These are phyloP conservation scores for Eruca vesicaria DNA, from an alignment of 441 rosid species.

Conservation along the genomic window DNA sequence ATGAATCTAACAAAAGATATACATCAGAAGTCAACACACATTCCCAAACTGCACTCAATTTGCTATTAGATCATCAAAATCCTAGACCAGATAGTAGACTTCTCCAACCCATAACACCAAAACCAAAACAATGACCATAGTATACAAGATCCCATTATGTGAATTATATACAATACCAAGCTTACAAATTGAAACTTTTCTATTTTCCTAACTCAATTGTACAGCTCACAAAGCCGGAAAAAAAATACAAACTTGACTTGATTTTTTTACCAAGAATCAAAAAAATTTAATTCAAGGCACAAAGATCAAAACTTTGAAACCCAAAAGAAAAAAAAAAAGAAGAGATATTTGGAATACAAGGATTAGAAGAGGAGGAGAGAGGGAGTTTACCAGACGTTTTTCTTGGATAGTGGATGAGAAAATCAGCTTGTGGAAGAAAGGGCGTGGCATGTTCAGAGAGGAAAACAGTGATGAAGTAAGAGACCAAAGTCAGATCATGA, in stretches of 20 bases:
- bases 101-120: too few species aligned
- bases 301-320: conserved; percentile 7
- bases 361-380: not conserved
- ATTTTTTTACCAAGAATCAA: conserved; percentile 1
- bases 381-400: conserved; percentile 60
- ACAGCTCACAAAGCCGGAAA: not conserved
- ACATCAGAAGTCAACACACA: conserved; percentile 27
- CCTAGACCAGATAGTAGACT: not conserved
- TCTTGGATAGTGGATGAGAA: conserved; percentile 70
- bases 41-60: conserved; percentile 2
- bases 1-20: conserved; percentile 13
- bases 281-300: not conserved
- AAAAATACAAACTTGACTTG: conserved; percentile 7
- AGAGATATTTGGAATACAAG: not conserved
- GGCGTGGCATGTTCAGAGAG: conserved; percentile 67
- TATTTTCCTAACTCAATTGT: not conserved
- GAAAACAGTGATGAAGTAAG: conserved; percentile 25
- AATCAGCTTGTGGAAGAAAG: conserved; percentile 87
- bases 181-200: conserved; percentile 11
- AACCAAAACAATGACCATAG: too few species aligned
- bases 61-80: not conserved
- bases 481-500: conserved; percentile 35
- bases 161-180: not conserved
- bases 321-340: not conserved
- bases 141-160: not conserved